Conservation (phyloP, 208 protist genomes). For the Crithidia sp. region DNA sequence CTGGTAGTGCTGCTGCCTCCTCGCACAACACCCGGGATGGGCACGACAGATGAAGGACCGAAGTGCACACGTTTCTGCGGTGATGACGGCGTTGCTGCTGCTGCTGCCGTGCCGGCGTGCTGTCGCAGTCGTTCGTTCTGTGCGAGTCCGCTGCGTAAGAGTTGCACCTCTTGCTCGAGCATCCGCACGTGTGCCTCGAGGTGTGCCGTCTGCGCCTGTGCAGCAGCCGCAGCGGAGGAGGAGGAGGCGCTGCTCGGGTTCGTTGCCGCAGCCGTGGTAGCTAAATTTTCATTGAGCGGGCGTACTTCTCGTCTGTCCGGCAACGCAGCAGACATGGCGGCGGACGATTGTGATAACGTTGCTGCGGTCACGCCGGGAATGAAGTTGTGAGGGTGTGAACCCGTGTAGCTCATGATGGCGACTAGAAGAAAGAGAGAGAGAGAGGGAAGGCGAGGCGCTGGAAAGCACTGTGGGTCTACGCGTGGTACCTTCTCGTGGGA, state of each 20-base stretch:
- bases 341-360: background rate
- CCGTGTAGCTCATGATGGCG: conserved; percentile 13
- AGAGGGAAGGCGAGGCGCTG: too few species aligned
- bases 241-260: background rate
- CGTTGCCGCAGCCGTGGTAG: background rate
- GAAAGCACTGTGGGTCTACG: too few species aligned
- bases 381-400: background rate
- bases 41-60: conserved; percentile 18
- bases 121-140: conserved; percentile 22
- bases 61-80: conserved; percentile 24
- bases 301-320: conserved; percentile 12
- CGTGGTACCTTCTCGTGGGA: too few species aligned
- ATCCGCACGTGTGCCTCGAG: conserved; percentile 59
- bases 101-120: background rate
- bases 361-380: background rate
- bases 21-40: conserved; percentile 3
- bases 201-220: conserved; percentile 35
- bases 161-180: conserved; percentile 60
- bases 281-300: background rate
- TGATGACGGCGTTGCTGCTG: background rate
- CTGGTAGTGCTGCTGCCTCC: too few species aligned
- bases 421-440: too few species aligned
- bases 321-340: background rate
- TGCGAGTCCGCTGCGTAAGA: conserved; percentile 39
- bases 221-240: background rate